Evolutionary conservation across 225 moss, liverwort and hornwort species (phyloP).

Genomic region (Physcomitrellopsis africana): DNA sequence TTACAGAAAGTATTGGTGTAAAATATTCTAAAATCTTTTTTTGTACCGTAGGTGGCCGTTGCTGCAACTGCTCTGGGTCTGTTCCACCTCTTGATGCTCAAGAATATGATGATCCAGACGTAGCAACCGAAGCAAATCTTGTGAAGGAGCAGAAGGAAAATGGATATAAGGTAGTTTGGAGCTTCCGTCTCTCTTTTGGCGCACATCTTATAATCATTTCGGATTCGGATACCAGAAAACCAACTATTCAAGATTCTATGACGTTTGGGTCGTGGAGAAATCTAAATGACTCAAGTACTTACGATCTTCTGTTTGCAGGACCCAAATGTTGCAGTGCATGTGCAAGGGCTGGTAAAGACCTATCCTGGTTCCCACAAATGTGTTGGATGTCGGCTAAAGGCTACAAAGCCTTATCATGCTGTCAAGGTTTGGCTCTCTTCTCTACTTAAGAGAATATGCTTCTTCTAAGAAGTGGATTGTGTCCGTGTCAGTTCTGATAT

Average conservation of each 20-base stretch:
- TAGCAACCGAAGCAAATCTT: slow-evolving; percentile 66
- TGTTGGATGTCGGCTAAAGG: slow-evolving; percentile 63
- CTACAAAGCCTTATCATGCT: slow-evolving; percentile 76
- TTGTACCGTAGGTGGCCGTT: slow-evolving; percentile 67
- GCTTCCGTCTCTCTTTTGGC: not conserved
- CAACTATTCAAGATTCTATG: not conserved
- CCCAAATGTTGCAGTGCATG: slow-evolving; percentile 75
- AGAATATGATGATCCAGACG: slow-evolving; percentile 78
- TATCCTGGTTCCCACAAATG: slow-evolving; percentile 75
- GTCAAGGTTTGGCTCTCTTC: slow-evolving; percentile 60
- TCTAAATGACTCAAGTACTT: slow-evolving; percentile 1
- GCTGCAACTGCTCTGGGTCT: slow-evolving; percentile 63
- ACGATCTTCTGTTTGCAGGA: slow-evolving; percentile 45
- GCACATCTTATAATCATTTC: not conserved
- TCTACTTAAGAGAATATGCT: not conserved
- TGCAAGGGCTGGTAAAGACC: slow-evolving; percentile 92
- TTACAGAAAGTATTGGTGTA: not conserved
- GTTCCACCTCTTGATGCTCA: slow-evolving; percentile 62
- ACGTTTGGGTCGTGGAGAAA: not conserved
- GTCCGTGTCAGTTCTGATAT: not conserved
- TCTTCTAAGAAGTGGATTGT: not conserved
- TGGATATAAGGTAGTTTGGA: slow-evolving; percentile 41
- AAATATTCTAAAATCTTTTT: not conserved
- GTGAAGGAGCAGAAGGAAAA: slow-evolving; percentile 71
- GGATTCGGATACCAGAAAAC: not conserved